Conservation (phyloP, 768 basidiomycete genomes). For the Tylopilus subfusipes region DNA sequence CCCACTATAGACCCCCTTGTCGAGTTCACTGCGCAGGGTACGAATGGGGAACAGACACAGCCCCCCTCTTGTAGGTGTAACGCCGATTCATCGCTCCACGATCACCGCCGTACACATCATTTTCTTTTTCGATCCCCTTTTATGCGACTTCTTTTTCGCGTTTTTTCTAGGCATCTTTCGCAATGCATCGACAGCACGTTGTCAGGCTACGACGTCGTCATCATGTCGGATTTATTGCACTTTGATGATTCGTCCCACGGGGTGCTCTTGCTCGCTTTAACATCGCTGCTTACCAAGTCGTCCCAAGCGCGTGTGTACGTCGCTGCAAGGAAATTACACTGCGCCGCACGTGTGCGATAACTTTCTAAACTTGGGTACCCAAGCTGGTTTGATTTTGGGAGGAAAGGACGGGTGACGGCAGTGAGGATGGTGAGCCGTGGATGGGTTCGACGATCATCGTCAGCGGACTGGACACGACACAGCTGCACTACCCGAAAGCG, state of each 20-base stretch:
- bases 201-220: conserved; percentile 51
- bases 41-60: conserved; percentile 60
- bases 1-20: conserved; percentile 37
- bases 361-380: conserved; percentile 44
- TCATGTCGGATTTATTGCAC: conserved; percentile 72
- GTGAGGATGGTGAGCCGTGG: conserved; percentile 37
- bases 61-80: conserved; percentile 44
- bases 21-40: conserved; percentile 47
- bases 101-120: background rate
- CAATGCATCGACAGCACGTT: conserved; percentile 12
- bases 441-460: conserved; percentile 42
- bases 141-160: background rate
- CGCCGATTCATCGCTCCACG: background rate
- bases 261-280: conserved; percentile 49
- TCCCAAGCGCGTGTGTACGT: conserved; percentile 48
- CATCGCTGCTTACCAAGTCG: conserved; percentile 43
- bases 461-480: conserved; percentile 43
- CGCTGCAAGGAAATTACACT: conserved; percentile 65
- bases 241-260: conserved; percentile 60
- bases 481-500: conserved; percentile 50
- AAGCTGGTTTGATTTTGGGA: conserved; percentile 46
- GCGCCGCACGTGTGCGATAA: conserved; percentile 45
- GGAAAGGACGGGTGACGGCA: conserved; percentile 33
- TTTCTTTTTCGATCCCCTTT: background rate
- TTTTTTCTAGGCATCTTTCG: conserved; percentile 14